Base-by-base conservation (phyloP, 495 filamentous ascomycete species). In the Penicillium pancosmium region DNA sequence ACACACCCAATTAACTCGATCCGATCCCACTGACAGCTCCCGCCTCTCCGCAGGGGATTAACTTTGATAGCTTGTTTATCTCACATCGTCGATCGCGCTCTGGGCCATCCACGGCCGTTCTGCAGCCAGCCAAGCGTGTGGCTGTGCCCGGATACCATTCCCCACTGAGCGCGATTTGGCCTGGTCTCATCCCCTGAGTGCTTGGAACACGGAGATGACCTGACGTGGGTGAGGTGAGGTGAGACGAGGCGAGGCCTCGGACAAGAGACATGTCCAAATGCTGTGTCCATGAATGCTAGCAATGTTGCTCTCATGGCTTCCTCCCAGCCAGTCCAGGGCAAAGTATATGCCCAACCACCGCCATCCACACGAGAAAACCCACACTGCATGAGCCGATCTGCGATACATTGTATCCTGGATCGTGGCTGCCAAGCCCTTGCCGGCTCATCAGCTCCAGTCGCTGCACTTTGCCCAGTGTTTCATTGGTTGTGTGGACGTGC, bases 121-220 rank as follows among this genome's bases (percentile, higher is more conserved):
- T 48, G 46, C 19, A 25, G 46, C 15, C 21, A 27, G 62, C 62
- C 54, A 61, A 62, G 59, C 18, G 19, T 47, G 65, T 62, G 65
- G 65, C 65, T 59, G 62, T 68, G 65, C 62, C 27, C 64, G 21
- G 19, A 50, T 44, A 13, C 13, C 12, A 55, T 64, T 57, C 59
- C 21, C 62, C 62, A 65, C 65, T 52, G 33, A 8, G 13, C 23
- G 31, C 23, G 15, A n/a, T n/a, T 38, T 12, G 36, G 16, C 36
- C 8, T 31, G 9, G 55, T 64, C 56, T 61, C 55, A 64, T 58
- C 58, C 49, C 36, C 52, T 61, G 48, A 53, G 31, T 19, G 16
- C 16, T 10, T 21, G 8, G 43, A 10, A 21, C 7, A 6, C 43
- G 9, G 16, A 46, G 15, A 46, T 46, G 43, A 46, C 43, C 9